A percentile compares a stretch with the other conserved stretches of the same genome.
phyloP scores from a whole-genome alignment of 78 protist species.

The Cyanophora paradoxa region DNA sequence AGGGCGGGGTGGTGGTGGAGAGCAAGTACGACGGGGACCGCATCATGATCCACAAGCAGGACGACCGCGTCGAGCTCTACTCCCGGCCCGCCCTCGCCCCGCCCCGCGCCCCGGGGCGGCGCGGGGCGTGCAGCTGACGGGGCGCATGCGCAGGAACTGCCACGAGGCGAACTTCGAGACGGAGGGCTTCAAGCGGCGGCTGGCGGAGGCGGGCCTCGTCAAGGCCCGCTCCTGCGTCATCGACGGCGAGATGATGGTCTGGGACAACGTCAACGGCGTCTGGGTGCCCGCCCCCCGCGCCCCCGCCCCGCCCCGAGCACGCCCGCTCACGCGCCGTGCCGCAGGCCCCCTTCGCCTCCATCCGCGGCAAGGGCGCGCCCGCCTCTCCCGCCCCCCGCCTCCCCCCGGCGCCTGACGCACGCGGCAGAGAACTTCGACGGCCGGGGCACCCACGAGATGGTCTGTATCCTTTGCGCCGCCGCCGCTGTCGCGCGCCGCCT shows the following conservation, averaged over 20 bases:
- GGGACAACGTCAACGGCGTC: conserved; percentile 31
- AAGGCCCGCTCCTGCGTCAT: conserved; percentile 38
- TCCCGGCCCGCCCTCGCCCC: conserved; percentile 32
- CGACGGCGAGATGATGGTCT: conserved; percentile 79
- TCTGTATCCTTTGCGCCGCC: neutral
- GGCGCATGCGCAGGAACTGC: neutral
- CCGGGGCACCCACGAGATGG: conserved; percentile 22
- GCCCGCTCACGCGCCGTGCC: conserved; percentile 17
- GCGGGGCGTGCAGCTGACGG: neutral
- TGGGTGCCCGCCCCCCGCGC: conserved; percentile 1
- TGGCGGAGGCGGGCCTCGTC: neutral
- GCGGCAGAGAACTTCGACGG: too few species aligned
- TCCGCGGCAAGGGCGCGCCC: conserved; percentile 54
- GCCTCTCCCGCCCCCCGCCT: too few species aligned
- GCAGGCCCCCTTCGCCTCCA: too few species aligned
- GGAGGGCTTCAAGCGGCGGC: too few species aligned
- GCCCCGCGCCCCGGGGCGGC: neutral
- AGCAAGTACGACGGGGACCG: conserved; percentile 84
- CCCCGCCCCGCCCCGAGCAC: too few species aligned
- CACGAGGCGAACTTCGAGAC: neutral
- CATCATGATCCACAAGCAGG: conserved; percentile 58
- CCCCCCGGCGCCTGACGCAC: too few species aligned
- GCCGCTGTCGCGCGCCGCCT: neutral
- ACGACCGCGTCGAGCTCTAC: conserved; percentile 19
- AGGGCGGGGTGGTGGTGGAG: conserved; percentile 55